phyloP scores from a whole-genome alignment of 2,329 filamentous ascomycete species.

The Pseudogymnoascus destructans region DNA sequence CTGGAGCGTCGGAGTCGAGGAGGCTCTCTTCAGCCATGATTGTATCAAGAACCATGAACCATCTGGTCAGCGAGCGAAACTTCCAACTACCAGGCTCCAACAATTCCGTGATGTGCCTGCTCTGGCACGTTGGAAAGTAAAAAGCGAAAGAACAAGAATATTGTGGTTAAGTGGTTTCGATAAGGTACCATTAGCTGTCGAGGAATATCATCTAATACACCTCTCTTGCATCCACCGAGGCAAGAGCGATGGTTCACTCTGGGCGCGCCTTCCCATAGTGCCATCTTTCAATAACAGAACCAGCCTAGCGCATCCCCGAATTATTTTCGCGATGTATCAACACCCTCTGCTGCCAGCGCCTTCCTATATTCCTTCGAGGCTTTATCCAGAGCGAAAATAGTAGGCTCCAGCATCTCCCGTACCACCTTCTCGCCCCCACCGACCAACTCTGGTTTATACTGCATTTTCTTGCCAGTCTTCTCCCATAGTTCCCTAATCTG shows the following conservation, averaged over 20 bases:
- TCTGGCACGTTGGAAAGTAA: slow-evolving; percentile 1
- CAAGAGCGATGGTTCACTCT: not conserved
- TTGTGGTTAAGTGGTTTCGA: slow-evolving; percentile 7
- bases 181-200: not conserved
- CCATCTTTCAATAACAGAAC: not conserved
- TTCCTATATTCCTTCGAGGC: slow-evolving; percentile 60
- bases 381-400: slow-evolving; percentile 54
- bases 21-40: not conserved
- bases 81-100: not conserved
- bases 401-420: slow-evolving; percentile 61
- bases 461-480: slow-evolving; percentile 59
- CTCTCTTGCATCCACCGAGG: not conserved
- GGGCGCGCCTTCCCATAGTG: not conserved
- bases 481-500: slow-evolving; percentile 59
- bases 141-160: slow-evolving; percentile 2
- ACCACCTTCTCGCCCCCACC: slow-evolving; percentile 67
- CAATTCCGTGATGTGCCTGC: not conserved
- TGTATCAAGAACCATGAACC: not conserved
- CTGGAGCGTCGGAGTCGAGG: not conserved
- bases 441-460: slow-evolving; percentile 53
- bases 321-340: slow-evolving; percentile 17
- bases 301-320: not conserved
- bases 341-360: slow-evolving; percentile 50
- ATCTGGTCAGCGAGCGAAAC: not conserved
- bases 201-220: not conserved